A percentile compares a stretch with the other conserved stretches of the same genome.
Evolutionary conservation across 2,329 filamentous ascomycete species (phyloP).

Genomic region (Xylaria sp.): DNA sequence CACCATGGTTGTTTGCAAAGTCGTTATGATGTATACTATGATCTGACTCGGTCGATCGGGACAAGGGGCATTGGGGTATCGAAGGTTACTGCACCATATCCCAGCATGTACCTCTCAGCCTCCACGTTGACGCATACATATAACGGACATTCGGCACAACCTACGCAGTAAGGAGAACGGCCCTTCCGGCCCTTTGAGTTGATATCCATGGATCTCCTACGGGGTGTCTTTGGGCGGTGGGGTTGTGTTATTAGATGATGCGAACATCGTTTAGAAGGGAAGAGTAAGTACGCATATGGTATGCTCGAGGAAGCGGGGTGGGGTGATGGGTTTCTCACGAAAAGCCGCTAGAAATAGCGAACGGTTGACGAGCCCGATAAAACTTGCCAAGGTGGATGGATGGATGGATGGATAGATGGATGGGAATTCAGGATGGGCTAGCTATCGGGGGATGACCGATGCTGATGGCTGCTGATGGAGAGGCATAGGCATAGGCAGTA

Average conservation of each 20-base stretch:
- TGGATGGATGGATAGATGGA: too few relatives aligned
- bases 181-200: background rate
- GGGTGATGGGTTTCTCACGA: background rate
- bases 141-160: constrained; percentile 16
- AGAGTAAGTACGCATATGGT: too few relatives aligned
- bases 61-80: constrained; percentile 32
- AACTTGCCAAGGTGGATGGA: too few relatives aligned
- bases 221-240: background rate
- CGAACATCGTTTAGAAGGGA: background rate
- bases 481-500: background rate
- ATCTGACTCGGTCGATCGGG: constrained; percentile 41
- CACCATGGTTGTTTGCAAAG: constrained; percentile 6
- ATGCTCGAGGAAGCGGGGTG: background rate
- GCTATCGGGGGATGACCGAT: background rate
- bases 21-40: constrained; percentile 33
- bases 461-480: background rate
- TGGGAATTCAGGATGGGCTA: background rate
- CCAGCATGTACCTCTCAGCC: constrained; percentile 34
- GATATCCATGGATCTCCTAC: background rate
- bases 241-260: background rate
- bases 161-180: background rate
- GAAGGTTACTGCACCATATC: constrained; percentile 29
- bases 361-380: background rate
- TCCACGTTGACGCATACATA: constrained; percentile 27
- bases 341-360: background rate